Evolutionary conservation across 2,329 filamentous ascomycete species (phyloP).

Genomic region (Byssochlamys sp.): DNA sequence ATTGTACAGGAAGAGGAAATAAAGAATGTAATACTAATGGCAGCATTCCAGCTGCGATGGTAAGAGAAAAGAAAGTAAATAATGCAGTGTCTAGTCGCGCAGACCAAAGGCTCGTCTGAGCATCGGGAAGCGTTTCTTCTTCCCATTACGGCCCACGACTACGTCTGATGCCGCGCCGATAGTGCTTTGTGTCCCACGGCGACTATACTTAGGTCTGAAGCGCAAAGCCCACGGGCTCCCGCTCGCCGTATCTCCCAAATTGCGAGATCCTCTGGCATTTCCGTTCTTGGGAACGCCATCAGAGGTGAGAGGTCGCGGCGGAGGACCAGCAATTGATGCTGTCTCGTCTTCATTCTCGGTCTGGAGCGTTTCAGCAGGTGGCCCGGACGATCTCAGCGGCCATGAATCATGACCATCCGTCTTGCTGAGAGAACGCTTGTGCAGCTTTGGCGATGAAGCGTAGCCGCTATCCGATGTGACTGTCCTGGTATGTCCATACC

Average conservation of each 20-base stretch:
- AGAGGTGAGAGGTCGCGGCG: conserved; percentile 6
- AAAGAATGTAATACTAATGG: background rate
- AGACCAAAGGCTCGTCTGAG: conserved; percentile 38
- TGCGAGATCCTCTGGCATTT: background rate
- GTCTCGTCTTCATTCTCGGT: background rate
- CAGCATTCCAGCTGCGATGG: background rate
- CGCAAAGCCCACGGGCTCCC: background rate
- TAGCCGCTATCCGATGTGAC: conserved; percentile 11
- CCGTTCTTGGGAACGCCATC: background rate
- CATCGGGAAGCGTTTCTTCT: conserved; percentile 38
- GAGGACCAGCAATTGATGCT: background rate
- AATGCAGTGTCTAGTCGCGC: conserved; percentile 16
- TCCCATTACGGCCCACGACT: conserved; percentile 26
- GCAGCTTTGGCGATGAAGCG: conserved; percentile 17
- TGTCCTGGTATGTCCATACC: conserved; percentile 4
- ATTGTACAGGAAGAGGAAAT: background rate
- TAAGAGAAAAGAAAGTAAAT: background rate
- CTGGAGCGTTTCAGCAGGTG: background rate
- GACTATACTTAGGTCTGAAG: background rate
- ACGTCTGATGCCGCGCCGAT: conserved; percentile 15
- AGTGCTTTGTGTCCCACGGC: conserved; percentile 1
- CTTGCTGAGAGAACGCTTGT: conserved; percentile 13
- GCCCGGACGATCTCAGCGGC: conserved; percentile 13
- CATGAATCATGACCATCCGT: conserved; percentile 7
- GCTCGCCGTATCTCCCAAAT: background rate